A percentile compares a stretch with the other conserved stretches of the same genome.
Conservation (phyloP, 163 green algal genomes). For the Scenedesmus sp. region DNA sequence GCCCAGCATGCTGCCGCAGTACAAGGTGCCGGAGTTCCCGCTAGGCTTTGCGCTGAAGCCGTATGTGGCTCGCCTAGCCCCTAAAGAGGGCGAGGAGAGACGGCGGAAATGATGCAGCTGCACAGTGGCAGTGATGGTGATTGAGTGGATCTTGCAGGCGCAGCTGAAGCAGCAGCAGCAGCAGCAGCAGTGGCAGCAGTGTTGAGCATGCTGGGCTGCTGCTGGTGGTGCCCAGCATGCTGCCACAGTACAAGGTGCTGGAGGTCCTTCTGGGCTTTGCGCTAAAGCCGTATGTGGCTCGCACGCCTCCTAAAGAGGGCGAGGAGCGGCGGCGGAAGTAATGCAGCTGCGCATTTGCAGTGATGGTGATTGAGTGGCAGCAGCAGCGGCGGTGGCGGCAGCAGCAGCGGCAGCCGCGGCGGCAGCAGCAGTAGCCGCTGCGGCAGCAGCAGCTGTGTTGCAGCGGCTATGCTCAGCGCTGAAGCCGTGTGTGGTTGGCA, state of each 20-base stretch:
- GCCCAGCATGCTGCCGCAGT: constrained; percentile 65
- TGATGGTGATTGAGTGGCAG: no score
- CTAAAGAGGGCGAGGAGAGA: background rate
- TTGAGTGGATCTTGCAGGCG: no score
- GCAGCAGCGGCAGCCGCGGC: background rate
- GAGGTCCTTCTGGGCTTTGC: constrained; percentile 62
- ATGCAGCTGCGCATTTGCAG: no score
- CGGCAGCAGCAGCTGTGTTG: background rate
- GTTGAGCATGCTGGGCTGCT: background rate
- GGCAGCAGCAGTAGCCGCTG: background rate
- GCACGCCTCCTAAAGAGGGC: background rate
- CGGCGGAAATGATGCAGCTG: no score
- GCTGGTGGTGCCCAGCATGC: constrained; percentile 53
- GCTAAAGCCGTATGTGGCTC: constrained; percentile 68
- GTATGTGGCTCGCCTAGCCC: constrained; percentile 57
- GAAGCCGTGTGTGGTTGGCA: no score
- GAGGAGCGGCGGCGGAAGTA: no score
- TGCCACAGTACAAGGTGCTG: constrained; percentile 74
- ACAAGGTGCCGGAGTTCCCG: constrained; percentile 69
- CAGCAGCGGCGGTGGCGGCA: background rate
- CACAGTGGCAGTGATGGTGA: no score
- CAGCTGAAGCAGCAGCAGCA: background rate
- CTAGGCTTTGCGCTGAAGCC: constrained; percentile 66
- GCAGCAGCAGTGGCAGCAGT: background rate
- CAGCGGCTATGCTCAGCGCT: background rate